Conservation (phyloP, 1,284 basidiomycete species). For the Malassezia pachydermatis region DNA sequence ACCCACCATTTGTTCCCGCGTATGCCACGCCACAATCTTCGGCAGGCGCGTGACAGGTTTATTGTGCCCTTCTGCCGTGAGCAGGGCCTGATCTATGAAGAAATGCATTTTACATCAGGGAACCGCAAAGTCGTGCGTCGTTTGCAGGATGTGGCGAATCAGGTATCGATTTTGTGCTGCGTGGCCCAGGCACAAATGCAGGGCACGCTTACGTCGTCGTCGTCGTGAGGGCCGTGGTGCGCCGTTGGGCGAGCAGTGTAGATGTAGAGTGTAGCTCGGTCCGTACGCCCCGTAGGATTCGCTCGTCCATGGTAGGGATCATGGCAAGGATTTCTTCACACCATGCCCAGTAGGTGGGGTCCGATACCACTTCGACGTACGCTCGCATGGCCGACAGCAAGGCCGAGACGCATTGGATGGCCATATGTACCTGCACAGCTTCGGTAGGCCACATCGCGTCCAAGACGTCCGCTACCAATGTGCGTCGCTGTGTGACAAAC, state of each 20-base stretch:
- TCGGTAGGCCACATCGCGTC: background rate
- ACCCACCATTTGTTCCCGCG: conserved; percentile 95
- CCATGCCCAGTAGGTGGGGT: background rate
- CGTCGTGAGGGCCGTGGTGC: too few species aligned
- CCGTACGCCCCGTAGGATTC: background rate
- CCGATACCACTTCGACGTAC: background rate
- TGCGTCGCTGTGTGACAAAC: background rate
- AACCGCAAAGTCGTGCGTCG: conserved; percentile 69
- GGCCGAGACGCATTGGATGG: conserved; percentile 20
- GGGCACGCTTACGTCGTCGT: conserved; percentile 33
- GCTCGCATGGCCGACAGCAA: conserved; percentile 19
- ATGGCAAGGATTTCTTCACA: background rate
- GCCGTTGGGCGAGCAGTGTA: too few species aligned
- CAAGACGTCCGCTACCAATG: background rate
- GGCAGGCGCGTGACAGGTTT: conserved; percentile 61
- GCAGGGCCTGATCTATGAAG: conserved; percentile 59
- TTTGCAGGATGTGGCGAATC: conserved; percentile 67
- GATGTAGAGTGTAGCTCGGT: background rate
- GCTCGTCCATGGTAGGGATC: background rate
- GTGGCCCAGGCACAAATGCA: conserved; percentile 56
- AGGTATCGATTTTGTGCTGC: conserved; percentile 56
- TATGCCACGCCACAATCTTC: conserved; percentile 83
- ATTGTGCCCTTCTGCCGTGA: conserved; percentile 67
- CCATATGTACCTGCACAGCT: background rate
- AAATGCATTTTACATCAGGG: conserved; percentile 77